These are phyloP conservation scores for Elsinoe fawcettii DNA, from an alignment of 2,329 filamentous ascomycete genomes.

Conservation along the genomic window DNA sequence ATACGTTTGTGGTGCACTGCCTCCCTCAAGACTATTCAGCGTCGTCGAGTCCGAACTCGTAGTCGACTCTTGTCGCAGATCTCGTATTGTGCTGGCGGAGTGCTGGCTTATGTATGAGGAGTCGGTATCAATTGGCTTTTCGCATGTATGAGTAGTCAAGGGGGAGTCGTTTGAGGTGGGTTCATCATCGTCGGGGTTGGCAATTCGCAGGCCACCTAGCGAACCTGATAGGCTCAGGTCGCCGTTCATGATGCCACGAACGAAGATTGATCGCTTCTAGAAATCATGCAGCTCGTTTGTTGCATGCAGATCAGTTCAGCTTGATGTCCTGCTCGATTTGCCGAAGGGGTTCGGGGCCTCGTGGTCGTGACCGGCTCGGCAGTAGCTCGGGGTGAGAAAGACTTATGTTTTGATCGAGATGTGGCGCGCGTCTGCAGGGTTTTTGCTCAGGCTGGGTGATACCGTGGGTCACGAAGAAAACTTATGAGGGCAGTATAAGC, in stretches of 20 bases:
- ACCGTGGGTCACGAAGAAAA: background rate
- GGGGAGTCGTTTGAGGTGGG: slow-evolving; percentile 27
- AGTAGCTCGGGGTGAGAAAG: background rate
- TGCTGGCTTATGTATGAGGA: slow-evolving; percentile 19
- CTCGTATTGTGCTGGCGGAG: slow-evolving; percentile 9
- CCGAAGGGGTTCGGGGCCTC: background rate
- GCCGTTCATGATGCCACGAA: slow-evolving; percentile 62
- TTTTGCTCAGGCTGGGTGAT: too few relatives aligned
- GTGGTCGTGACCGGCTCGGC: background rate
- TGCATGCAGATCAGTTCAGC: background rate
- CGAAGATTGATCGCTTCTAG: background rate
- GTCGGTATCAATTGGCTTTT: slow-evolving; percentile 14
- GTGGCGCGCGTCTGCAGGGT: background rate
- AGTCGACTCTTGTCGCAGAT: slow-evolving; percentile 5
- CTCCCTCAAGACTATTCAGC: slow-evolving; percentile 2
- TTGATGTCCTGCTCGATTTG: background rate
- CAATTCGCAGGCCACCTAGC: slow-evolving; percentile 88
- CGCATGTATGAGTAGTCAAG: slow-evolving; percentile 24
- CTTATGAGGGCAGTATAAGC: background rate
- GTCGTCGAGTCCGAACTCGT: slow-evolving; percentile 4
- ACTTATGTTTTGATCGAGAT: background rate
- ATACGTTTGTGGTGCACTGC: background rate
- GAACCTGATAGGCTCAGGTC: slow-evolving; percentile 88
- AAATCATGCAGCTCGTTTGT: background rate
- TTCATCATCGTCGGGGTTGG: slow-evolving; percentile 78